Percentiles rank a stretch among this genome's conserved stretches.
Evolutionary conservation across 768 basidiomycete species (phyloP).

Genomic region (Phanerochaete carnosa): DNA sequence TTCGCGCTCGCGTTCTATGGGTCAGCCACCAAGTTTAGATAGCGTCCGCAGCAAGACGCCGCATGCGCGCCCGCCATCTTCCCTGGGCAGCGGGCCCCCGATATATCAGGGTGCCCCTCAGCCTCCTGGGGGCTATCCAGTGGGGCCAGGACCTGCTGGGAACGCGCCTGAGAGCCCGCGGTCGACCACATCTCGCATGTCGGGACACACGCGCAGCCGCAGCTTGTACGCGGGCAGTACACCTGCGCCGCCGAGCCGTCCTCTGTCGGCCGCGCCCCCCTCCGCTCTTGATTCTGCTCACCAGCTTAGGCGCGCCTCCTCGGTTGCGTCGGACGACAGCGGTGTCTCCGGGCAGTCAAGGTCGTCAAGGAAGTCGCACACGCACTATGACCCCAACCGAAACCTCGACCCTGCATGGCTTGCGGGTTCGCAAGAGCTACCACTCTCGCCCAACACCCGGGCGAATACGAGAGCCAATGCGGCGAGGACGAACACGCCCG

Average conservation of each 20-base stretch:
- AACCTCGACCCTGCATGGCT: conserved; percentile 26
- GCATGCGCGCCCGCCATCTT: conserved; percentile 1
- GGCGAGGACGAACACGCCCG: background rate
- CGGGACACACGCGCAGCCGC: conserved; percentile 23
- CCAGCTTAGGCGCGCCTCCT: conserved; percentile 18
- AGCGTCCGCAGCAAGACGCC: conserved; percentile 7
- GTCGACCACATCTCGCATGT: conserved; percentile 19
- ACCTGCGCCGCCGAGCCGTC: conserved; percentile 18
- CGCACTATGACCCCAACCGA: conserved; percentile 20
- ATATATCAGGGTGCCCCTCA: conserved; percentile 10
- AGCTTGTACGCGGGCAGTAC: conserved; percentile 28
- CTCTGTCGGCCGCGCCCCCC: conserved; percentile 15
- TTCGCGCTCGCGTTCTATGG: conserved; percentile 7
- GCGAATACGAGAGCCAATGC: conserved; percentile 25
- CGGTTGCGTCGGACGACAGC: conserved; percentile 20
- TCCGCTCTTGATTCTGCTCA: background rate
- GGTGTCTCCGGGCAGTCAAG: conserved; percentile 18
- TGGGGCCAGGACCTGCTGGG: background rate
- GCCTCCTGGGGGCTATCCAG: conserved; percentile 6
- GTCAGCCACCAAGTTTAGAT: conserved; percentile 1
- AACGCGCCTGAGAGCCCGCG: conserved; percentile 9
- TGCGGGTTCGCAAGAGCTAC: conserved; percentile 25
- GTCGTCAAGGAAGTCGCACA: conserved; percentile 9
- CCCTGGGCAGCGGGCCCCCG: background rate
- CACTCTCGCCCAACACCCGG: conserved; percentile 21